Conservation (phyloP, 2,329 filamentous ascomycete species). For the Penicillium sp. region DNA sequence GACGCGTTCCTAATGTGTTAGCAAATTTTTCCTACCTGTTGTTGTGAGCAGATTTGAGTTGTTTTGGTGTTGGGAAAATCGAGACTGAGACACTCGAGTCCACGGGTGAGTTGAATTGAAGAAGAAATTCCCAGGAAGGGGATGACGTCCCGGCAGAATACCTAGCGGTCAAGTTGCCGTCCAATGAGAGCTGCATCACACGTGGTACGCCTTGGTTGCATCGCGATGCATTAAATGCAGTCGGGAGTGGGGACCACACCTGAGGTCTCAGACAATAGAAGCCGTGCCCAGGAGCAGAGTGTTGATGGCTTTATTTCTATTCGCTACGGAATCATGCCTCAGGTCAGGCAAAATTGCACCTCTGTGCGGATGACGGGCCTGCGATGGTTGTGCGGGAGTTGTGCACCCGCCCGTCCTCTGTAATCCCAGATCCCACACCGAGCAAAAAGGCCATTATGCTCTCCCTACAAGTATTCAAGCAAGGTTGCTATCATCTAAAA, state of each 20-base stretch:
- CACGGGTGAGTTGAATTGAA: constrained; percentile 20
- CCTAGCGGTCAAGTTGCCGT: constrained; percentile 18
- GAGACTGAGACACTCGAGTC: background rate
- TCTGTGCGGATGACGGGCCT: too few relatives aligned
- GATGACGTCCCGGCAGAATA: constrained; percentile 25
- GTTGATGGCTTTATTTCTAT: too few relatives aligned
- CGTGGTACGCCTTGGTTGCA: background rate
- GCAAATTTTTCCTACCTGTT: constrained; percentile 21
- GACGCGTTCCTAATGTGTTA: constrained; percentile 13
- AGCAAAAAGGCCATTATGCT: background rate
- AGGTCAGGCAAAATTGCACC: too few relatives aligned
- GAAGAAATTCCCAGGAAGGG: constrained; percentile 3
- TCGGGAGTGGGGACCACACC: background rate
- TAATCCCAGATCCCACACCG: background rate
- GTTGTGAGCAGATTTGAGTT: constrained; percentile 13
- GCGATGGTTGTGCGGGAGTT: too few relatives aligned
- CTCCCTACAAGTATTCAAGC: background rate
- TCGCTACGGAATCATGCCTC: too few relatives aligned
- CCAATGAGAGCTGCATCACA: constrained; percentile 12
- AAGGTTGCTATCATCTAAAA: background rate
- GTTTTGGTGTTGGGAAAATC: constrained; percentile 8
- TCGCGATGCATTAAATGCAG: background rate
- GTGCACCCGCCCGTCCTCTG: too few relatives aligned
- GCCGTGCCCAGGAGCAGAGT: background rate
- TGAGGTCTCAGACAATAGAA: background rate